Percentiles rank a stretch among this genome's conserved stretches.
Evolutionary conservation across 164 flowering plant genomes (phyloP).

Genomic region (Piper longum): DNA sequence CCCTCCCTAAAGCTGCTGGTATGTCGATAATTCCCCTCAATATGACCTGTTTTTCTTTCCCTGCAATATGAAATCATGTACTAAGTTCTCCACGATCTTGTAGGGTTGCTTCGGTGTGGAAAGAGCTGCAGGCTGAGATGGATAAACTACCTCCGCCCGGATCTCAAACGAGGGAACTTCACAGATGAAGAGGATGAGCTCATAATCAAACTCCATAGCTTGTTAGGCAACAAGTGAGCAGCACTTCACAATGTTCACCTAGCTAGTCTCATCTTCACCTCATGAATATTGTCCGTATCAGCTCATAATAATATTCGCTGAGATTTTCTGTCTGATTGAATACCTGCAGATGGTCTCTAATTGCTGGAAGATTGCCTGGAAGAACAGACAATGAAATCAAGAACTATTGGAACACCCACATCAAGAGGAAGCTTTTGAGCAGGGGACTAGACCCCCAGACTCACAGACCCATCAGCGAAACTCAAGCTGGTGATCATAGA

Average conservation of each 20-base stretch:
- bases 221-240: conserved; percentile 20
- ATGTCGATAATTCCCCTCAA: not conserved
- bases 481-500: not conserved
- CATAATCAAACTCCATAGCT: conserved; percentile 21
- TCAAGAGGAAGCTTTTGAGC: conserved; percentile 36
- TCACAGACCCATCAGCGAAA: conserved; percentile 16
- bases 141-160: conserved; percentile 25
- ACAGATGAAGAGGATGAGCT: conserved; percentile 25
- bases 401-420: conserved; percentile 54
- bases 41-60: too few species aligned
- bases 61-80: too few species aligned
- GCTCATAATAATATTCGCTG: too few species aligned
- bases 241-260: too few species aligned
- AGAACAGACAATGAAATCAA: conserved; percentile 54
- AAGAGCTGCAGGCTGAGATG: conserved; percentile 26
- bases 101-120: conserved; percentile 23
- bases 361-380: conserved; percentile 45
- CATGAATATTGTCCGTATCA: not conserved
- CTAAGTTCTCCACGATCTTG: not conserved
- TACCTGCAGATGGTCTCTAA: conserved; percentile 38
- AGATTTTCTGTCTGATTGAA: not conserved
- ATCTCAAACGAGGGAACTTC: conserved; percentile 23
- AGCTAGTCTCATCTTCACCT: too few species aligned
- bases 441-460: conserved; percentile 39
- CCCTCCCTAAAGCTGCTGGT: conserved; percentile 22